A percentile compares a stretch with the other conserved stretches of the same genome.
Conservation (phyloP, 2,329 filamentous ascomycete genomes). For the Fusarium citri region DNA sequence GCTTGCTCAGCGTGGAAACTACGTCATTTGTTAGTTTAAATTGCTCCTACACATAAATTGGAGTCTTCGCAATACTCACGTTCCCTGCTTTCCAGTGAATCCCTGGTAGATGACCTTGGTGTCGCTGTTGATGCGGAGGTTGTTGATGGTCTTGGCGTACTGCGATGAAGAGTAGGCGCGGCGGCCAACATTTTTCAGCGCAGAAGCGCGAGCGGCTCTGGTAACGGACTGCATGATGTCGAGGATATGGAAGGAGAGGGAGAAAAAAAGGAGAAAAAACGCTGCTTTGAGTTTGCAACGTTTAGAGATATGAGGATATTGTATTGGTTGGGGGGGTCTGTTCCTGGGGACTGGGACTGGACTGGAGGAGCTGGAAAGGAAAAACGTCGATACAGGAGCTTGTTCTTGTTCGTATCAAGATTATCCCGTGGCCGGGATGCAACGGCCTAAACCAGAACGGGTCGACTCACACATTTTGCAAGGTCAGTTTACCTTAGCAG, state of each 20-base stretch:
- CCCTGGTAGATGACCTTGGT: conserved; percentile 98
- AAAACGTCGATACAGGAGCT: conserved; percentile 47
- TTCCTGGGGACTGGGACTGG: not conserved
- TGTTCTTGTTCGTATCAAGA: conserved; percentile 47
- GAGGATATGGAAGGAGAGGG: conserved; percentile 9
- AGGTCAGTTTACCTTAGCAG: conserved; percentile 15
- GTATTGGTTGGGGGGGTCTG: conserved; percentile 22
- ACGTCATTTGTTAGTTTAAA: conserved; percentile 34
- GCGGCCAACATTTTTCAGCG: conserved; percentile 72
- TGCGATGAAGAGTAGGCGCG: conserved; percentile 82
- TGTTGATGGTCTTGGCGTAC: conserved; percentile 80
- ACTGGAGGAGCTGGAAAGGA: conserved; percentile 36
- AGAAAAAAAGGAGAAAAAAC: conserved; percentile 18
- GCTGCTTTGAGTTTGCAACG: conserved; percentile 30
- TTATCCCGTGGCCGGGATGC: conserved; percentile 47
- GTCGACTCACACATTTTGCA: conserved; percentile 30
- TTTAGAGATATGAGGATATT: conserved; percentile 30
- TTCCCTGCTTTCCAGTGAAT: conserved; percentile 97
- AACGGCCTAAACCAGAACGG: conserved; percentile 43
- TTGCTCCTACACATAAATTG: not conserved
- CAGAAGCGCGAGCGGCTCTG: conserved; percentile 76
- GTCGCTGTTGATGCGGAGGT: conserved; percentile 91
- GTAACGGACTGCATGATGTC: conserved; percentile 85
- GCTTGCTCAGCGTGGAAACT: conserved; percentile 98
- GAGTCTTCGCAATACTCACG: conserved; percentile 65